These are phyloP conservation scores for Hypholoma fasciculare DNA, from an alignment of 768 basidiomycete genomes.

Conservation along the genomic window DNA sequence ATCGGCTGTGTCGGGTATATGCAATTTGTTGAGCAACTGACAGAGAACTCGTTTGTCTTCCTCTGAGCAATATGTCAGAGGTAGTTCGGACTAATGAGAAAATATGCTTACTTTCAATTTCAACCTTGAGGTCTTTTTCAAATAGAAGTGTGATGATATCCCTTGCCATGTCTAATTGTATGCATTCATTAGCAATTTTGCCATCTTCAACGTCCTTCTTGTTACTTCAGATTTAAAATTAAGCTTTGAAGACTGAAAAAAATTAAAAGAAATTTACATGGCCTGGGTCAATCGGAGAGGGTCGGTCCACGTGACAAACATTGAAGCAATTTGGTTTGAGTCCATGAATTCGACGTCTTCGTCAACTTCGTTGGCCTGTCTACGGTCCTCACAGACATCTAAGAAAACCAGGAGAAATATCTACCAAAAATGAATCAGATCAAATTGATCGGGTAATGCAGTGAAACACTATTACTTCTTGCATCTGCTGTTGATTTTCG, in stretches of 20 bases:
- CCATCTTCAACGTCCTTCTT: conserved; percentile 17
- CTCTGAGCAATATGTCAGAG: conserved; percentile 39
- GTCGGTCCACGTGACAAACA: conserved; percentile 86
- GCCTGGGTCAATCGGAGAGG: conserved; percentile 50
- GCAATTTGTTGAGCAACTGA: conserved; percentile 61
- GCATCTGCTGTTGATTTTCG: conserved; percentile 73
- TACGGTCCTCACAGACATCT: conserved; percentile 44
- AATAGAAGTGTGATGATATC: conserved; percentile 47
- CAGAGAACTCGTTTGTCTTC: conserved; percentile 67
- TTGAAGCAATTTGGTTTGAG: conserved; percentile 61
- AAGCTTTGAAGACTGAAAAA: too few relatives aligned
- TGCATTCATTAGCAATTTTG: conserved; percentile 24
- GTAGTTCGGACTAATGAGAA: neutral
- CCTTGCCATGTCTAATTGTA: conserved; percentile 58
- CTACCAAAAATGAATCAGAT: conserved; percentile 19
- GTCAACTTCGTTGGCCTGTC: conserved; percentile 61
- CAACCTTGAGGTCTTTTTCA: conserved; percentile 36
- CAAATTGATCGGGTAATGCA: neutral
- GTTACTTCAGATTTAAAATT: neutral
- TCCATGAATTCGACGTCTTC: conserved; percentile 56
- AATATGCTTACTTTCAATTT: conserved; percentile 23
- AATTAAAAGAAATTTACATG: conserved; percentile 13
- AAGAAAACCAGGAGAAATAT: conserved; percentile 57
- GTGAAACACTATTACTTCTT: conserved; percentile 28
- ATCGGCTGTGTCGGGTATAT: conserved; percentile 71